These are phyloP conservation scores for Dendrobium catenatum DNA, from an alignment of 106 monocot species.

Conservation along the genomic window DNA sequence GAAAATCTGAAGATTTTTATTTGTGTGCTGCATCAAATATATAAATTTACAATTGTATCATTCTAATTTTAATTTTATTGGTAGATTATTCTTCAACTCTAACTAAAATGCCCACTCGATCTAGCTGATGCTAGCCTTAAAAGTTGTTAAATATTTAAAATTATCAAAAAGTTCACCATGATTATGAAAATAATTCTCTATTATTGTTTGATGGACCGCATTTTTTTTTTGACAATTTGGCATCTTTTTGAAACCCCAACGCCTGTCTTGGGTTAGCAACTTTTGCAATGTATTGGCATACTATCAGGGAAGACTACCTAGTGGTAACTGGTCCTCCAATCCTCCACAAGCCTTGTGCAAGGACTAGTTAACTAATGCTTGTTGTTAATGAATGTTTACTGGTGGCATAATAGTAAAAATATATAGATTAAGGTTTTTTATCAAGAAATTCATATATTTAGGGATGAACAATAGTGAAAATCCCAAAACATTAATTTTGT, in stretches of 20 bases:
- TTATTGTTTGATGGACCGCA: neutral
- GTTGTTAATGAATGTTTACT: too few species aligned
- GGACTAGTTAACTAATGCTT: too few species aligned
- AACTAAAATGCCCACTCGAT: neutral
- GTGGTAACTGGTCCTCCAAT: too few species aligned
- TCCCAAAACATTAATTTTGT: neutral
- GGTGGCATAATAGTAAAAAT: too few species aligned
- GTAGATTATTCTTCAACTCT: neutral
- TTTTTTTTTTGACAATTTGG: neutral
- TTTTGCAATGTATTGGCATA: neutral
- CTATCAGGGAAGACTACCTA: too few species aligned
- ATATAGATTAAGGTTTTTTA: neutral
- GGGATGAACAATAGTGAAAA: neutral
- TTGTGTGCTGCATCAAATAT: neutral
- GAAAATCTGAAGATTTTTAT: neutral
- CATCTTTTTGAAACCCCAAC: neutral
- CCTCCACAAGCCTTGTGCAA: too few species aligned
- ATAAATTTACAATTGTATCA: neutral
- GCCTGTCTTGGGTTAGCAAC: neutral
- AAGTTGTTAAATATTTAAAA: neutral
- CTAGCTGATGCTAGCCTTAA: neutral
- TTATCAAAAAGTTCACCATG: too few species aligned
- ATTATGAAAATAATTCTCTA: neutral
- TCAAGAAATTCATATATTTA: neutral
- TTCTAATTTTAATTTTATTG: neutral